Evolutionary conservation across 345 rosid genomes (phyloP), one percentile per base, ranked within the genome.

Genomic region (Sapria himalayana): DNA sequence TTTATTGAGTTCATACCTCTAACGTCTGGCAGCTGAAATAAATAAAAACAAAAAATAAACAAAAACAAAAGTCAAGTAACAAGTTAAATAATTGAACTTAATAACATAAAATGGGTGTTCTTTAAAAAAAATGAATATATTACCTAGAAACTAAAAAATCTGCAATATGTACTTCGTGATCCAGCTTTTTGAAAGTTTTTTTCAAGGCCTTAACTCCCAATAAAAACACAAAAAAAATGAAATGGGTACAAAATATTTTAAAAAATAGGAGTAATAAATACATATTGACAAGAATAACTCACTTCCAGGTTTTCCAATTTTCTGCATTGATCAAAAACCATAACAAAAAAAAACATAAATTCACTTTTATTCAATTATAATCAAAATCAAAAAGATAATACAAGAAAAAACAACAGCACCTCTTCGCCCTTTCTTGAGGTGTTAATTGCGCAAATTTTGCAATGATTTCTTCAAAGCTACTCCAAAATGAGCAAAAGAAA

Each of bases 291-390:
- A 18, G 18, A 39, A 16, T 18, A 39, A 37, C 63, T 52, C 48
- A 52, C 63, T 58, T 52, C 58, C 22, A 58, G 63, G 45, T 58
- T 52, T 37, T 58, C 63, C 25, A 58, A 47, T 33, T 58, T 58
- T 54, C 63, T 58, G 58, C 25, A 22, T 25, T 41, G 48, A 42
- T 29, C 17, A 43, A 47, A 43, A 14, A 12, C 29, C 17, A n/a
- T 8, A 34, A 17, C 12, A 16, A 16, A 25, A 24, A 39, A 6
- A 22, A 18, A 24, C 21, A n/a, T 19, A 12, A 6, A 33, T 43
- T 15, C 10, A 15, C 29, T 9, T 39, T 10, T 24, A 33, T 15
- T 40, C 10, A 32, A 34, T 25, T 35, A 9, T 9, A 10, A 37
- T 5, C 4, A 15, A 2, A 11, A 19, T 18, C 22, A 22, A 11